Evolutionary conservation across 805 yeast species (phyloP), one percentile per base, ranked within the genome.

Genomic region (Lipomyces sp.): DNA sequence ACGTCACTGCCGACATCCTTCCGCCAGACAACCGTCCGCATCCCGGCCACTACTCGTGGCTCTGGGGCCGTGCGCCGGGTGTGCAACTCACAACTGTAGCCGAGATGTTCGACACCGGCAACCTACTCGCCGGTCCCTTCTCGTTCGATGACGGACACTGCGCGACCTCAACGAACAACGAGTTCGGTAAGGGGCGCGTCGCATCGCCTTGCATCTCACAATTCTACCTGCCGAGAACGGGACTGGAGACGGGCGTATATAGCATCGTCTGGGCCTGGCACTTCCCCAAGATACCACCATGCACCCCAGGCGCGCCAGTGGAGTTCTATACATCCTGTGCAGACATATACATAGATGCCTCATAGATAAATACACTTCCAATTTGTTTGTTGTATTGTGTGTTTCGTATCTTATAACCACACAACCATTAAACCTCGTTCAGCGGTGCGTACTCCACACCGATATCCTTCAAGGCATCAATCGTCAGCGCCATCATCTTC

Each of bases 401-500:
- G n/a, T n/a, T n/a, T n/a, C n/a, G n/a, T n/a, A n/a, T n/a, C n/a
- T n/a, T n/a, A n/a, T n/a, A n/a, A n/a, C n/a, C n/a, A n/a, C n/a
- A n/a, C n/a, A n/a, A n/a, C n/a, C 10, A 26, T 22, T 37, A 46
- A 11, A 49, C 34, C 43, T 51, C 61, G 51, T 65, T 65, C 36
- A 66, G 42, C 33, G 58, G 53, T 39, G 57, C 48, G 48, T 63
- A 68, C 28, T 49, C 59, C 23, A 64, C 48, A 14, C 71, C 70
- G 19, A 57, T 50, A 28, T 58, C 58, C 38, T 57, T 47, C 21
- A 68, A 57, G 19, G 72, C 70, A n/a, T 59, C 61, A 39, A 72
- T 69, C 18, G 75, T 65, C 2, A 69, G 61, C 51, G 69, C 66
- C 76, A 78, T 73, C 61, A 78, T 73, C 45, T 68, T 70, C 37